Conservation (phyloP, 139 green algal species). For the Yamagishiella unicocca region DNA sequence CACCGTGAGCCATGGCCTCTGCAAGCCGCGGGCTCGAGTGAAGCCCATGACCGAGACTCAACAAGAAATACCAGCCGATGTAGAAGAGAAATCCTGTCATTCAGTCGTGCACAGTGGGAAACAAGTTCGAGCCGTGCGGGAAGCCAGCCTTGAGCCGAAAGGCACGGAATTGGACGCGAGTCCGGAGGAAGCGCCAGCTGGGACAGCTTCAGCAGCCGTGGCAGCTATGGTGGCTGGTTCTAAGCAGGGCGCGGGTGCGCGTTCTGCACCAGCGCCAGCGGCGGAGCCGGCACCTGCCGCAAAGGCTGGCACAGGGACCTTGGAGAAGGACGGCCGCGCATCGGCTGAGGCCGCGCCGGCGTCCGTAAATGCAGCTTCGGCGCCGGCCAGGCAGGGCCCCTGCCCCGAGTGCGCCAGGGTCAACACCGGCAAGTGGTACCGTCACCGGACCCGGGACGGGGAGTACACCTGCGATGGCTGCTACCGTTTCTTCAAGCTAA, state of each 20-base stretch:
- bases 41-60: too few relatives aligned
- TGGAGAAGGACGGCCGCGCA: neutral
- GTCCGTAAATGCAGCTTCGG: too few relatives aligned
- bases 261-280: neutral
- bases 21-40: too few relatives aligned
- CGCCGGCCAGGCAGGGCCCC: too few relatives aligned
- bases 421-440: slow-evolving; percentile 36
- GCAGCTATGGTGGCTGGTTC: slow-evolving; percentile 13
- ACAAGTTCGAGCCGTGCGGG: neutral
- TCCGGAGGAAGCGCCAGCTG: neutral
- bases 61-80: too few relatives aligned
- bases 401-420: slow-evolving; percentile 2
- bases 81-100: neutral
- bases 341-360: neutral
- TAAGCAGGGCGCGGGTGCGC: neutral
- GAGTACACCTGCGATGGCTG: slow-evolving; percentile 34
- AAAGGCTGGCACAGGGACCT: neutral
- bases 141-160: neutral
- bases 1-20: too few relatives aligned
- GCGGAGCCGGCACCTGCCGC: neutral
- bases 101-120: neutral
- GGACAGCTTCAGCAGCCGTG: neutral
- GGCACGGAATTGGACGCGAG: neutral
- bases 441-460: neutral
- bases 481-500: slow-evolving; percentile 17